These are phyloP conservation scores for Rutstroemia sp. DNA, from an alignment of 2,329 filamentous ascomycete genomes.

Conservation along the genomic window DNA sequence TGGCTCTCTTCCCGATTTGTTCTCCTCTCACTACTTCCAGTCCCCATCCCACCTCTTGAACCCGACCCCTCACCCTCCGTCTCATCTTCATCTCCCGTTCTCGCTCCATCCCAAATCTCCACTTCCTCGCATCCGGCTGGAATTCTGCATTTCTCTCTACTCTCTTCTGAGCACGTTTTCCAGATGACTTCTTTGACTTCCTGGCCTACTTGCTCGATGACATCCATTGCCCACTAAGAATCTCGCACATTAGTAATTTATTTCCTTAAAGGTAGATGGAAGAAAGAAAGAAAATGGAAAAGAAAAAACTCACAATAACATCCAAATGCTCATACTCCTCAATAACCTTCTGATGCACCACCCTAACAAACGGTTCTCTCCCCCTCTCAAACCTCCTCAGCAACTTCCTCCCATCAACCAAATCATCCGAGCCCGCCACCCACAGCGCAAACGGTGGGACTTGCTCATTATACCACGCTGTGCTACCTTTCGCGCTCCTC, in stretches of 20 bases:
- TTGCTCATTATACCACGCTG: conserved; percentile 74
- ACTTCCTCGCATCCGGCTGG: conserved; percentile 27
- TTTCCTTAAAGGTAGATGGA: too few species aligned
- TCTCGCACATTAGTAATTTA: not conserved
- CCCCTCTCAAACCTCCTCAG: conserved; percentile 67
- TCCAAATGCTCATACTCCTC: conserved; percentile 90
- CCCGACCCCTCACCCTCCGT: not conserved
- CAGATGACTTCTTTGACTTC: conserved; percentile 79
- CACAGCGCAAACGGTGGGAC: conserved; percentile 82
- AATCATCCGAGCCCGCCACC: conserved; percentile 74
- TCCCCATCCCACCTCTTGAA: conserved; percentile 19
- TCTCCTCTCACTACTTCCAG: too few species aligned
- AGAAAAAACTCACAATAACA: conserved; percentile 46
- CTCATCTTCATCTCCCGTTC: not conserved
- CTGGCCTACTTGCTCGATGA: conserved; percentile 70
- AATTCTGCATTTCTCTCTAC: conserved; percentile 21
- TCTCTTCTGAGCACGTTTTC: conserved; percentile 53
- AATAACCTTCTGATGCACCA: conserved; percentile 78
- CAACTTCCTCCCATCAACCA: conserved; percentile 75
- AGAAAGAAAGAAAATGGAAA: not conserved
- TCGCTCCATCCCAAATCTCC: conserved; percentile 18
- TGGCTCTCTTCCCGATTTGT: not conserved
- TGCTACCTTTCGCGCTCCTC: conserved; percentile 38
- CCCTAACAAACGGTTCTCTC: conserved; percentile 69
- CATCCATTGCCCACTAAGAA: conserved; percentile 73